Conservation (phyloP, 2,329 filamentous ascomycete species). For the Sarocladiaceae sp. region DNA sequence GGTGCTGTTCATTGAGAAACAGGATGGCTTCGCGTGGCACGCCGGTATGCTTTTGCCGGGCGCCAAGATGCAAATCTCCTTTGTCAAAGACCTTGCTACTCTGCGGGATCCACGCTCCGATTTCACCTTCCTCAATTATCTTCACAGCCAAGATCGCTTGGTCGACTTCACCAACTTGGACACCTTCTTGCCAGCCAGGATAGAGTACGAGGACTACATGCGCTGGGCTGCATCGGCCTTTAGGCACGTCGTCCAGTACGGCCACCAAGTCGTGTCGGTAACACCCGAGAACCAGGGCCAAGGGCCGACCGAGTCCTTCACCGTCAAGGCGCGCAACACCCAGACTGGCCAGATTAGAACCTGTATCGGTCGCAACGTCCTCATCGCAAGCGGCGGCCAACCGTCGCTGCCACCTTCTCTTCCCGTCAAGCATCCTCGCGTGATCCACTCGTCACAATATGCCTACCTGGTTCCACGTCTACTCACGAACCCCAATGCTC, state of each 20-base stretch:
- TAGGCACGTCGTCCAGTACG: conserved; percentile 64
- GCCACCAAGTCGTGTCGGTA: conserved; percentile 69
- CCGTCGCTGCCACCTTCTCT: conserved; percentile 65
- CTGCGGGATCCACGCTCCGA: conserved; percentile 80
- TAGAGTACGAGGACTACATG: conserved; percentile 94
- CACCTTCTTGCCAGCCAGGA: conserved; percentile 79
- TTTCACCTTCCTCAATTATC: conserved; percentile 95
- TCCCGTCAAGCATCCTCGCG: conserved; percentile 61
- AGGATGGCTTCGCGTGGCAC: conserved; percentile 82
- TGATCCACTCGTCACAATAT: conserved; percentile 89
- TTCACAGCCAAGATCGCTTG: conserved; percentile 73
- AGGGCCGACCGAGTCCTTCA: conserved; percentile 56
- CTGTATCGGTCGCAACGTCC: conserved; percentile 58
- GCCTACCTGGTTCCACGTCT: conserved; percentile 56
- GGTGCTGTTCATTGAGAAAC: conserved; percentile 83
- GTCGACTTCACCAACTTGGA: conserved; percentile 85
- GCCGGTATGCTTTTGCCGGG: conserved; percentile 91
- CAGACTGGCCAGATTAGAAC: conserved; percentile 47
- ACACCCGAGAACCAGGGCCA: conserved; percentile 46
- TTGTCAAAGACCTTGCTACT: conserved; percentile 91
- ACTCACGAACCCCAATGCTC: conserved; percentile 46
- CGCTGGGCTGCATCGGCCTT: conserved; percentile 86
- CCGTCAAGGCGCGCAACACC: conserved; percentile 57
- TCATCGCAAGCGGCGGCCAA: conserved; percentile 52
- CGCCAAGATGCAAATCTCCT: conserved; percentile 95